Conservation (phyloP, 441 rosid genomes). For the Eruca vesicaria region DNA sequence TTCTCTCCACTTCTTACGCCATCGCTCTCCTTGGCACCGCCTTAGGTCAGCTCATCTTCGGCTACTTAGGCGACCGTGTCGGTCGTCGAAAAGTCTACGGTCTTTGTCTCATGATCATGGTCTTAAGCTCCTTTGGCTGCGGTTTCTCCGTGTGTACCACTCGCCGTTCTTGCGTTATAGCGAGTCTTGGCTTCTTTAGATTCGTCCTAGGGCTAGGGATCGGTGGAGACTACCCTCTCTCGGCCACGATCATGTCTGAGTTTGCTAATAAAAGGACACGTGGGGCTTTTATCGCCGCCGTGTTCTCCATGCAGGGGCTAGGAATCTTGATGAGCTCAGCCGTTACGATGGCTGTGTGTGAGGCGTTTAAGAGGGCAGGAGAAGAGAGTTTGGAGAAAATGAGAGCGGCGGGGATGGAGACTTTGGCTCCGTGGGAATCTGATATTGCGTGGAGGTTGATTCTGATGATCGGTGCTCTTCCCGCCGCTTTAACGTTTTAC, state of each 20-base stretch:
- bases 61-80: slow-evolving; percentile 55
- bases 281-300: slow-evolving; percentile 67
- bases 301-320: slow-evolving; percentile 71
- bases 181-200: slow-evolving; percentile 47
- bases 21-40: slow-evolving; percentile 58
- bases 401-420: slow-evolving; percentile 26
- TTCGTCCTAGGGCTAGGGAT: slow-evolving; percentile 60
- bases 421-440: slow-evolving; percentile 41
- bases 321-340: slow-evolving; percentile 57
- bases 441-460: slow-evolving; percentile 54
- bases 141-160: slow-evolving; percentile 67
- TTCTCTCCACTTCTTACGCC: slow-evolving; percentile 38
- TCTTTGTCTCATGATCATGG: slow-evolving; percentile 52
- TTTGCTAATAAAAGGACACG: slow-evolving; percentile 66
- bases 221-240: slow-evolving; percentile 72
- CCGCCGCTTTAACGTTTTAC: slow-evolving; percentile 71
- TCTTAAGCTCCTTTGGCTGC: slow-evolving; percentile 53
- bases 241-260: slow-evolving; percentile 80
- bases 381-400: not conserved
- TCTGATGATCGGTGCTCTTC: slow-evolving; percentile 74
- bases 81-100: slow-evolving; percentile 75
- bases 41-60: slow-evolving; percentile 61
- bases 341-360: slow-evolving; percentile 50
- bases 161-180: slow-evolving; percentile 40
- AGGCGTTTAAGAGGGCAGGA: slow-evolving; percentile 34